Evolutionary conservation across 352 stramenopile genomes (phyloP).

Genomic region (Elongisporangium senticosum): DNA sequence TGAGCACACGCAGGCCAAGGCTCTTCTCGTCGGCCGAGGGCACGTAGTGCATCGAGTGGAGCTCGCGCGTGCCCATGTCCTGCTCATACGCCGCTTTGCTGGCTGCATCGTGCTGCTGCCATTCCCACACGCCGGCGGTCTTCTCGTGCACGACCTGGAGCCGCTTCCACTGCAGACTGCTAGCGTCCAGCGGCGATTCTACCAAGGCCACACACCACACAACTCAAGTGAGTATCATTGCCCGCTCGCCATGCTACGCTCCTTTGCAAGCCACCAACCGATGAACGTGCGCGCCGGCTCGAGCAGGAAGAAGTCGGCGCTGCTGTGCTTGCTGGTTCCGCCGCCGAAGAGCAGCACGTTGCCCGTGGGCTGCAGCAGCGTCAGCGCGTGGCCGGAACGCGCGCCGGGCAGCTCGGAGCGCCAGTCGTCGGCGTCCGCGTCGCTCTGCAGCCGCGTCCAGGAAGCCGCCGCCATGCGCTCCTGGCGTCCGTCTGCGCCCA

Average conservation of each 20-base stretch:
- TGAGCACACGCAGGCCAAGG: conserved; percentile 45
- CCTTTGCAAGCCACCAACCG: neutral
- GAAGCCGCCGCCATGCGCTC: neutral
- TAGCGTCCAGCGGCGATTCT: neutral
- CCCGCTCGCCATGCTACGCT: neutral
- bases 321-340: conserved; percentile 49
- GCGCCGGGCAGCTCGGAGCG: conserved; percentile 13
- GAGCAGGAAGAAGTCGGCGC: conserved; percentile 57
- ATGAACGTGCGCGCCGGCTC: conserved; percentile 17
- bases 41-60: conserved; percentile 77
- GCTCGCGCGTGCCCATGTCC: conserved; percentile 27
- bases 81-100: conserved; percentile 12
- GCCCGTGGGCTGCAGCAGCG: conserved; percentile 30
- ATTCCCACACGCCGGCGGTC: conserved; percentile 6
- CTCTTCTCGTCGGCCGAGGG: conserved; percentile 23
- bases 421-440: neutral
- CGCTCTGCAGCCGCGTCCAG: neutral
- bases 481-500: neutral
- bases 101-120: conserved; percentile 7
- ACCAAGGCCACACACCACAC: neutral
- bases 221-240: neutral
- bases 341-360: conserved; percentile 63
- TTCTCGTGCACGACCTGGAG: conserved; percentile 31
- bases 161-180: conserved; percentile 42
- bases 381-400: conserved; percentile 57